These are phyloP conservation scores for Halteria grandinella DNA, from an alignment of 73 alveolate genomes.

Conservation along the genomic window DNA sequence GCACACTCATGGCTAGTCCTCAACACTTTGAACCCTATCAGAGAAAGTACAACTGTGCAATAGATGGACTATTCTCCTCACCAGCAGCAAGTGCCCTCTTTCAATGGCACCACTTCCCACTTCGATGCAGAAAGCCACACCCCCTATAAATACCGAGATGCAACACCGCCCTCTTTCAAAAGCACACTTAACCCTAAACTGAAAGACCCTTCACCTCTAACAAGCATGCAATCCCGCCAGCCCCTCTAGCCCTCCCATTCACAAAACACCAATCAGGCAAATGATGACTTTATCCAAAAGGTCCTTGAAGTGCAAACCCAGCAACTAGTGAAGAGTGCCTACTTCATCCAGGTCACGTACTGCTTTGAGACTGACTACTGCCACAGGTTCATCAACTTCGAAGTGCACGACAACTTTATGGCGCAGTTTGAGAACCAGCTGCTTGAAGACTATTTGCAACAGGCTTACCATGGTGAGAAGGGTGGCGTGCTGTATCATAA, in stretches of 20 bases:
- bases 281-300: constrained; percentile 27
- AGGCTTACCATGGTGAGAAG: constrained; percentile 55
- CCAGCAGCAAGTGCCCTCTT: no score
- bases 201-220: background rate
- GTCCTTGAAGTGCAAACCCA: background rate
- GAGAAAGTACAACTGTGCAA: no score
- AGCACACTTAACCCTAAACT: constrained; percentile 57
- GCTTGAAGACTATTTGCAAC: constrained; percentile 65
- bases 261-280: no score
- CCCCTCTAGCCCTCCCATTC: no score
- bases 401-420: constrained; percentile 53
- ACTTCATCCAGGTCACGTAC: constrained; percentile 79
- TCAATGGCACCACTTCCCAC: constrained; percentile 28
- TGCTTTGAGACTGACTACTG: constrained; percentile 77
- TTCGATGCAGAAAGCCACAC: background rate
- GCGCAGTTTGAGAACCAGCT: constrained; percentile 54
- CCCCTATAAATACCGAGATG: background rate
- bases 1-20: constrained; percentile 96
- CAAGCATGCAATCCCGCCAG: background rate
- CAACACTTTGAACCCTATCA: constrained; percentile 86
- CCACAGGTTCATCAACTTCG: constrained; percentile 88
- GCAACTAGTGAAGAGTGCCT: constrained; percentile 47
- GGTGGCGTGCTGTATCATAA: constrained; percentile 74
- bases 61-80: no score
- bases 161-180: background rate